Base-by-base conservation (phyloP, 257 asterid species). In the Solanum rostratum region DNA sequence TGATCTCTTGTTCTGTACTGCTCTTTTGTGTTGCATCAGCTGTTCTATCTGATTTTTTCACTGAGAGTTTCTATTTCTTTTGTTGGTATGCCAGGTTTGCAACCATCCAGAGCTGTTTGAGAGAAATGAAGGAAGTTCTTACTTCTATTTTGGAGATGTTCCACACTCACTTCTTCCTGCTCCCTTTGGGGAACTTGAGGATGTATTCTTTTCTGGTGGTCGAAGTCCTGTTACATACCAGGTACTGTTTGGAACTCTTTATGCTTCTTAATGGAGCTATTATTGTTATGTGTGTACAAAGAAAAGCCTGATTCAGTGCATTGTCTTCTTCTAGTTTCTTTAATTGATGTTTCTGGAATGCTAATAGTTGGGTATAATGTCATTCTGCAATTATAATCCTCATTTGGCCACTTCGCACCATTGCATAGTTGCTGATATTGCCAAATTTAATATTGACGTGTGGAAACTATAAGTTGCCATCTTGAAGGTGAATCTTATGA, bases 31-130 rank as follows among this genome's bases (percentile, higher is more conserved):
- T 50, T 78, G 63, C 63, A 50, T 78, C 63, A 50, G 62, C 46
- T 50, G 63, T 46, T 74, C 39, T 74, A 15, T 74, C 60, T 30
- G 54, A 46, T 13, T 46, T 20, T 83, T 65, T 80, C 63, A 24
- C 27, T 33, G 16, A 50, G 59, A 22, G 15, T 19, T 78, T 50
- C n/a, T 78, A 2, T 50, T 27, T 50, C 63, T 50, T 37, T 50
- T 78, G 13, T 78, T 50, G 82, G 62, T 50, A 76, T 86, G 50
- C 49, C 87, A 96, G 98, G 99, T 97, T 41, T 97, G 99, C 92
- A 97, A 97, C 88, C 99, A 97, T 91, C 99, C 99, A 43, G 99
- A 97, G 90, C 78, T 97, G 66, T 97, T 97, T 90, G 99, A 97
- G 93, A 95, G 99, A 93, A 95, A 97, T 83, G 99, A 97, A 86